Conservation (phyloP, 2,329 filamentous ascomycete genomes). For the Myriangium duriaei region DNA sequence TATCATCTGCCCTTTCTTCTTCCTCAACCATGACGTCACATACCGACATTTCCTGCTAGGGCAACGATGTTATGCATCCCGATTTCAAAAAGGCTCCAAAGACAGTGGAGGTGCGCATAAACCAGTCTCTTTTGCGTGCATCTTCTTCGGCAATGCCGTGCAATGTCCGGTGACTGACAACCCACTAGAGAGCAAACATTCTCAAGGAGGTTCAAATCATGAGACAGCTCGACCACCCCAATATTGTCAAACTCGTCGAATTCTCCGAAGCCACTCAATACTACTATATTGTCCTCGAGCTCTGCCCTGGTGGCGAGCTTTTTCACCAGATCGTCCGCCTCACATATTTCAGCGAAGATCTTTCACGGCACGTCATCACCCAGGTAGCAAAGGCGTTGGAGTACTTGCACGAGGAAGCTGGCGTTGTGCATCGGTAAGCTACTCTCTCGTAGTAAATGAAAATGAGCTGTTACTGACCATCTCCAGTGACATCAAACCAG, state of each 20-base stretch:
- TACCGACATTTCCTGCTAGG: conserved; percentile 52
- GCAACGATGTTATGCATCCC: conserved; percentile 85
- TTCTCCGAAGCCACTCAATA: conserved; percentile 91
- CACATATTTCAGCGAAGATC: conserved; percentile 94
- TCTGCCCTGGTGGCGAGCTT: conserved; percentile 87
- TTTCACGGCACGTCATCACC: conserved; percentile 85
- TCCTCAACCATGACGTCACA: conserved; percentile 13
- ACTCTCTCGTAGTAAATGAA: background rate
- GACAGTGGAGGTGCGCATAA: conserved; percentile 84
- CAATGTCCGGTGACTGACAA: conserved; percentile 28
- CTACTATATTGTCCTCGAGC: conserved; percentile 93
- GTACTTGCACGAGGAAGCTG: conserved; percentile 87
- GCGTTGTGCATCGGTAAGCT: conserved; percentile 87
- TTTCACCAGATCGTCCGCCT: conserved; percentile 98
- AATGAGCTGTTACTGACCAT: conserved; percentile 23
- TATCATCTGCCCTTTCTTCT: conserved; percentile 18
- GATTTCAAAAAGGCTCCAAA: conserved; percentile 84
- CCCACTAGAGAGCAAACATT: conserved; percentile 76
- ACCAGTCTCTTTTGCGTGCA: conserved; percentile 16
- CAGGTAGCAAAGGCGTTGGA: conserved; percentile 91
- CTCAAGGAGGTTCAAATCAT: conserved; percentile 98
- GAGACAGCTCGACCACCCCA: conserved; percentile 90
- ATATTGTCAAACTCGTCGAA: conserved; percentile 86
- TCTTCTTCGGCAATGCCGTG: conserved; percentile 12
- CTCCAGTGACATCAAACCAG: conserved; percentile 86